Evolutionary conservation across 768 basidiomycete species (phyloP).

Genomic region (Trametes elegans): DNA sequence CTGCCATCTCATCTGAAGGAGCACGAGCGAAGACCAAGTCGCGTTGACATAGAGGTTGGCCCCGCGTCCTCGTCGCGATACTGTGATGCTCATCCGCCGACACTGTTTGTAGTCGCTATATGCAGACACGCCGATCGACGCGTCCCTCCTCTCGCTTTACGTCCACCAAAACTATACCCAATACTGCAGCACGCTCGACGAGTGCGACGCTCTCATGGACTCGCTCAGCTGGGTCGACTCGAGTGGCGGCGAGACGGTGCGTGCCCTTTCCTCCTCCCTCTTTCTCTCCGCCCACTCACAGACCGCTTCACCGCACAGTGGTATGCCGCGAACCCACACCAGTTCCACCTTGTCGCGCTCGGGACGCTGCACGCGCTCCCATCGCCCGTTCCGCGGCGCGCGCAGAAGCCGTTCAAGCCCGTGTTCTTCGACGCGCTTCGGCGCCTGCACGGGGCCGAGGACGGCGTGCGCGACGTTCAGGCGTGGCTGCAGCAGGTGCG

Average conservation of each 20-base stretch:
- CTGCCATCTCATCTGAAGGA: conserved; percentile 58
- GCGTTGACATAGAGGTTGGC: conserved; percentile 72
- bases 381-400: conserved; percentile 72
- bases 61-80: background rate
- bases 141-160: conserved; percentile 84
- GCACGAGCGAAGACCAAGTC: conserved; percentile 65
- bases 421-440: conserved; percentile 71
- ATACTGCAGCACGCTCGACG: conserved; percentile 76
- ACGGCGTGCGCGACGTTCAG: conserved; percentile 52
- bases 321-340: conserved; percentile 73
- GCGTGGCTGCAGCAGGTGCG: conserved; percentile 51
- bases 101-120: conserved; percentile 53
- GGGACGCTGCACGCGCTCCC: conserved; percentile 87
- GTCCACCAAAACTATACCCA: conserved; percentile 92
- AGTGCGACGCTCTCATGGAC: conserved; percentile 68
- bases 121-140: conserved; percentile 87
- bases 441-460: conserved; percentile 58
- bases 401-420: conserved; percentile 86
- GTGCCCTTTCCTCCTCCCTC: conserved; percentile 19
- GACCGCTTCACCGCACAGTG: conserved; percentile 39
- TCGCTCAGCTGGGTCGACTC: conserved; percentile 78
- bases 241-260: conserved; percentile 60
- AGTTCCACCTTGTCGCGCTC: conserved; percentile 82
- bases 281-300: background rate
- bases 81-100: background rate